phyloP scores from a whole-genome alignment of 805 yeast genomes.

The Priceomyces carsonii region DNA sequence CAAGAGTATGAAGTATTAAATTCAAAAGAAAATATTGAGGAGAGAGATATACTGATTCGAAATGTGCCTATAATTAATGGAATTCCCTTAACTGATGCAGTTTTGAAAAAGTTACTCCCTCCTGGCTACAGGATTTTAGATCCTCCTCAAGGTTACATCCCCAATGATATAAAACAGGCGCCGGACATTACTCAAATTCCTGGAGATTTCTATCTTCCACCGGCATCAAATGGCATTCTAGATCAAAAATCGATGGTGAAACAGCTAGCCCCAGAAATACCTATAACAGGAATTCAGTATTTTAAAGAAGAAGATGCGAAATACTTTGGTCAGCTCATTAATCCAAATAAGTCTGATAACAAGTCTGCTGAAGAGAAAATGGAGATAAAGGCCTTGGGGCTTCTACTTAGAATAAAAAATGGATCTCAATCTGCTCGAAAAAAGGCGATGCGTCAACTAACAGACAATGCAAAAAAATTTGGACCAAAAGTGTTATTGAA shows the following conservation, averaged over 20 bases:
- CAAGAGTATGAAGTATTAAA: constrained; percentile 25
- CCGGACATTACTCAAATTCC: constrained; percentile 34
- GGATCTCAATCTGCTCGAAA: constrained; percentile 73
- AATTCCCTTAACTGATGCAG: constrained; percentile 41
- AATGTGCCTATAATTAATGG: constrained; percentile 31
- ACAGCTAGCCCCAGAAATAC: constrained; percentile 53
- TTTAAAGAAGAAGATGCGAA: constrained; percentile 72
- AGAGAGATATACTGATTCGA: constrained; percentile 5
- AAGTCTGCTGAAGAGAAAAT: constrained; percentile 53
- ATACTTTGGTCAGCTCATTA: constrained; percentile 61
- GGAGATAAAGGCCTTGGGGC: constrained; percentile 60
- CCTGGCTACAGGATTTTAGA: constrained; percentile 46
- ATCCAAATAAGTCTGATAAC: constrained; percentile 23
- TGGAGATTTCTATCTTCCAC: constrained; percentile 52
- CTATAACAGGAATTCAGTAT: constrained; percentile 63
- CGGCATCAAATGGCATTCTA: constrained; percentile 31
- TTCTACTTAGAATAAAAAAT: constrained; percentile 72
- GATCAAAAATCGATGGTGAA: constrained; percentile 19
- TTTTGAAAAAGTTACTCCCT: constrained; percentile 53
- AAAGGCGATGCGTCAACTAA: constrained; percentile 62
- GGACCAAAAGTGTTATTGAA: constrained; percentile 73
- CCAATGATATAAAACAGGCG: constrained; percentile 16
- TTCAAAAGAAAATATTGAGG: not conserved
- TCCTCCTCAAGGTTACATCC: constrained; percentile 49
- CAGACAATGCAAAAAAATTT: constrained; percentile 59